A percentile compares a stretch with the other conserved stretches of the same genome.
Evolutionary conservation across 192 early-diverging fungal species (phyloP).

Genomic region (Coemansia sp.): DNA sequence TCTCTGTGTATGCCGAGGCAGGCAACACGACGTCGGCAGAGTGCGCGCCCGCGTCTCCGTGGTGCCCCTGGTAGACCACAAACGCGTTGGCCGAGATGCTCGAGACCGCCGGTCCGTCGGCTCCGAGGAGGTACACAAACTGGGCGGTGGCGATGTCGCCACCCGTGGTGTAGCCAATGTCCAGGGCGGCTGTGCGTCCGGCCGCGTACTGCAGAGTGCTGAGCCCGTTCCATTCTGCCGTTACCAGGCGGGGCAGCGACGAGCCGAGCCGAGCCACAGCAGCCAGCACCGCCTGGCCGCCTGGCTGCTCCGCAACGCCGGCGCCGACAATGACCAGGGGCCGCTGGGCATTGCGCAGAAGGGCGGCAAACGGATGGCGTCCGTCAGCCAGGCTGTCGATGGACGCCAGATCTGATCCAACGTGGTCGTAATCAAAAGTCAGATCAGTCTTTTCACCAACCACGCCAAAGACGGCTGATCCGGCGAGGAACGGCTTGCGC

Average conservation of each 20-base stretch:
- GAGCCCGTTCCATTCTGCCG: conserved; percentile 83
- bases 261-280: conserved; percentile 73
- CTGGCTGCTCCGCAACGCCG: conserved; percentile 66
- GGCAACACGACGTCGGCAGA: conserved; percentile 96
- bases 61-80: conserved; percentile 99
- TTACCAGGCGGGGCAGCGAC: conserved; percentile 66
- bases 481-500: conserved; percentile 88
- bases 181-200: conserved; percentile 81
- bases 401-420: conserved; percentile 63
- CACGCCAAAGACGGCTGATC: conserved; percentile 73
- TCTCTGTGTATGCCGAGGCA: conserved; percentile 94
- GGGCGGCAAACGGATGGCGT: conserved; percentile 69
- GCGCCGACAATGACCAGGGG: conserved; percentile 90
- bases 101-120: conserved; percentile 60
- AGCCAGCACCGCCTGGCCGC: conserved; percentile 66
- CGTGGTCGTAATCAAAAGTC: conserved; percentile 88
- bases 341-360: conserved; percentile 81
- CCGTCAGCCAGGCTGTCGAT: conserved; percentile 71
- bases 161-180: conserved; percentile 68
- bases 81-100: conserved; percentile 79
- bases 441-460: conserved; percentile 75
- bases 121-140: conserved; percentile 91
- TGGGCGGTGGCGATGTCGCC: conserved; percentile 18
- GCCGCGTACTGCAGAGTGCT: conserved; percentile 89
- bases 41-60: conserved; percentile 93